Evolutionary conservation across 805 yeast species (phyloP).

Genomic region (Yarrowia osloensis): DNA sequence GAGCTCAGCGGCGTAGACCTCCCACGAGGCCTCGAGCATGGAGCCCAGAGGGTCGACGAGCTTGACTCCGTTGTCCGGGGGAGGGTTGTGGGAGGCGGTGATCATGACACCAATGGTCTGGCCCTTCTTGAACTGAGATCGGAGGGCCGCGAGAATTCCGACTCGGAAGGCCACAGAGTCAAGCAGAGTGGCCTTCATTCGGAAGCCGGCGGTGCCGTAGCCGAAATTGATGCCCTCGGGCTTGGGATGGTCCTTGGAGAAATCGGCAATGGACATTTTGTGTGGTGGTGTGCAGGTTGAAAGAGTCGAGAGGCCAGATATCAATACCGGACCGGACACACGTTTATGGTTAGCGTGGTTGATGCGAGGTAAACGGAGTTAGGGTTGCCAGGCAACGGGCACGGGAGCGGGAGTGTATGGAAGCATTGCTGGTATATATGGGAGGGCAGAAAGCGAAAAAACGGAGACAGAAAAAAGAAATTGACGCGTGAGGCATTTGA

Average conservation of each 20-base stretch:
- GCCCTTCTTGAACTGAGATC: constrained; percentile 72
- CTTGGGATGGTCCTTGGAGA: constrained; percentile 46
- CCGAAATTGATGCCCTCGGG: constrained; percentile 51
- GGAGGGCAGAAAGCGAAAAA: neutral
- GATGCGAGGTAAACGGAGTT: constrained; percentile 23
- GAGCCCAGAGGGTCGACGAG: constrained; percentile 93
- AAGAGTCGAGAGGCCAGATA: neutral
- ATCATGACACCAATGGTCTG: constrained; percentile 62
- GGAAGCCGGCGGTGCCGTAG: constrained; percentile 98
- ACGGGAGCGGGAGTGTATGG: neutral
- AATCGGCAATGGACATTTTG: constrained; percentile 22
- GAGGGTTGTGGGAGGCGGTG: constrained; percentile 47
- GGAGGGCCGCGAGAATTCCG: constrained; percentile 76
- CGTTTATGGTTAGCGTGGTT: constrained; percentile 13
- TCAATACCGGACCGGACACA: neutral
- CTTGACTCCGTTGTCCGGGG: constrained; percentile 86
- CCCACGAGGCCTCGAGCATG: constrained; percentile 87
- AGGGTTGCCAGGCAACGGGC: constrained; percentile 26
- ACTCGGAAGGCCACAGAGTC: constrained; percentile 83
- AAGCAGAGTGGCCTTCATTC: constrained; percentile 66
- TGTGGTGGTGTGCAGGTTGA: neutral
- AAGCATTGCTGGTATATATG: neutral
- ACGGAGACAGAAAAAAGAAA: neutral
- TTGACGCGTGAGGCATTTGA: neutral
- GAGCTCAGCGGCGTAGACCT: constrained; percentile 69